Percentiles rank a stretch among this genome's conserved stretches.
Conservation (phyloP, 2,329 filamentous ascomycete genomes). For the Harringtonia aguacate region DNA sequence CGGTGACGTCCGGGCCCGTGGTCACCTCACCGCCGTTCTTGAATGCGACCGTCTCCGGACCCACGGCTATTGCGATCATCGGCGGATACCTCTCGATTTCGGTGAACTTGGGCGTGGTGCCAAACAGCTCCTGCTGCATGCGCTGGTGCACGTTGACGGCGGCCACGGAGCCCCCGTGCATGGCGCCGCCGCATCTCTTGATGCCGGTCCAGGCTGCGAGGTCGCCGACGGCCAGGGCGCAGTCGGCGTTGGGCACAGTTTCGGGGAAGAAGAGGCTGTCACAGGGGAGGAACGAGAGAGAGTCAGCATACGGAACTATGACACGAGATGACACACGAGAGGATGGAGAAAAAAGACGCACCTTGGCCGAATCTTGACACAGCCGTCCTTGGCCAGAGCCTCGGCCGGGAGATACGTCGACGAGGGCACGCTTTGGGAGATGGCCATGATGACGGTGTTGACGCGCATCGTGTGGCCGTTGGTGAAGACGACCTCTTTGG, state of each 20-base stretch:
- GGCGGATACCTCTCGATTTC: conserved; percentile 44
- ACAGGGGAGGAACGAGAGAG: conserved; percentile 4
- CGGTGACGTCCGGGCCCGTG: conserved; percentile 51
- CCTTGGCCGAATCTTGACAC: conserved; percentile 50
- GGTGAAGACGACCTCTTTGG: conserved; percentile 42
- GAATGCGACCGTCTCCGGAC: conserved; percentile 57
- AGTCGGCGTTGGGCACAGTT: conserved; percentile 41
- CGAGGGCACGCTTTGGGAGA: conserved; percentile 52
- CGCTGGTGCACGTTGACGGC: conserved; percentile 58
- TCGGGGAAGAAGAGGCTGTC: conserved; percentile 42
- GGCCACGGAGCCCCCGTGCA: conserved; percentile 59
- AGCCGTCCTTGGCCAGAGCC: conserved; percentile 52
- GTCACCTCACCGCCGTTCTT: conserved; percentile 44
- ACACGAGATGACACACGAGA: background rate
- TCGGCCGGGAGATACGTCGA: conserved; percentile 50
- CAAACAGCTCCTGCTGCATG: conserved; percentile 34
- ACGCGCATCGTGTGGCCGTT: conserved; percentile 49
- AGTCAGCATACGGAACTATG: too few species aligned
- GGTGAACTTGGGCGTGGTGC: conserved; percentile 31
- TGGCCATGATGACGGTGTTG: conserved; percentile 58
- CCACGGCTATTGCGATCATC: conserved; percentile 62
- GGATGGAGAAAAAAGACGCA: conserved; percentile 15
- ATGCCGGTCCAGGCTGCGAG: conserved; percentile 63
- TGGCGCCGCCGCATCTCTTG: conserved; percentile 67
- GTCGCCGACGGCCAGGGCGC: conserved; percentile 63